These are phyloP conservation scores for Suillus clintonianus DNA, from an alignment of 768 basidiomycete genomes.

Conservation along the genomic window DNA sequence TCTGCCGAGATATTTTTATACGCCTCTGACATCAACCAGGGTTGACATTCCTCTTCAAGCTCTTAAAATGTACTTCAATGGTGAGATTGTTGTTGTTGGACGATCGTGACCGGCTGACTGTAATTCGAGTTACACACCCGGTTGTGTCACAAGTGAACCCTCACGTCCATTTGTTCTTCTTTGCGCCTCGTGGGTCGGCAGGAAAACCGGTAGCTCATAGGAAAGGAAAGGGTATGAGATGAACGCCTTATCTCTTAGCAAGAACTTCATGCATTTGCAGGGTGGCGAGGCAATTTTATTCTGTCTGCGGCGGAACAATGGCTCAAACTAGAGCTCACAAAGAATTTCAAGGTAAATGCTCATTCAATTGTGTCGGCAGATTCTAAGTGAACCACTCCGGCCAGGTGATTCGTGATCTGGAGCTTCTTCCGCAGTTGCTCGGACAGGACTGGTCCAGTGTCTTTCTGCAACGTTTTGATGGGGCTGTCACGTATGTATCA, in stretches of 20 bases:
- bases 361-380: not conserved
- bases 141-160: constrained; percentile 94
- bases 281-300: constrained; percentile 95
- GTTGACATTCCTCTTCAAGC: constrained; percentile 95
- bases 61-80: constrained; percentile 87
- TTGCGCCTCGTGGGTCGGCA: constrained; percentile 84
- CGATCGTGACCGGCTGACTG: constrained; percentile 8
- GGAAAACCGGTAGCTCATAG: constrained; percentile 94
- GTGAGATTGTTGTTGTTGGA: constrained; percentile 32
- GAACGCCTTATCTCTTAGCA: not conserved
- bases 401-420: constrained; percentile 90
- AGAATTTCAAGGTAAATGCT: constrained; percentile 80
- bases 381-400: constrained; percentile 7
- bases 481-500: constrained; percentile 73
- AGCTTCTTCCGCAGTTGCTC: constrained; percentile 88
- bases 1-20: constrained; percentile 1
- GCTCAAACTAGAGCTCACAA: constrained; percentile 92
- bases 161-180: constrained; percentile 93
- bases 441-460: constrained; percentile 97
- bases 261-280: constrained; percentile 33
- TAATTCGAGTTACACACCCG: constrained; percentile 74
- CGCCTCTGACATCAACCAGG: constrained; percentile 38
- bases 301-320: constrained; percentile 92
- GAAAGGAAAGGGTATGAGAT: constrained; percentile 75
- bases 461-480: constrained; percentile 93